Evolutionary conservation across 768 basidiomycete genomes (phyloP).

Genomic region (Dacryopinax primogenitus): DNA sequence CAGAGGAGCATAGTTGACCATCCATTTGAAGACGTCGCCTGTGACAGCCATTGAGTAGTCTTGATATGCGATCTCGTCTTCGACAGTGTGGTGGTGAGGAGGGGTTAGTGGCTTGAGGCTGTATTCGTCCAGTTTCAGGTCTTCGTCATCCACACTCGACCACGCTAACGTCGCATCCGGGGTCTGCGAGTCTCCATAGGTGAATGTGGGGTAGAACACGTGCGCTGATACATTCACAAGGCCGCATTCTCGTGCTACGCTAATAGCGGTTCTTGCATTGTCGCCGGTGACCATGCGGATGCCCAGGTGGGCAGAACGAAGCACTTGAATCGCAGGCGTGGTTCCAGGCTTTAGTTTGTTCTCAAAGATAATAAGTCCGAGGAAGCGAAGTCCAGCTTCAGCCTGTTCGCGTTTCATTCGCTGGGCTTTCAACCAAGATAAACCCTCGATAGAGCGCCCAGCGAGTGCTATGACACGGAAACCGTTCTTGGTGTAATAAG

Average conservation of each 20-base stretch:
- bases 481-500: conserved; percentile 92
- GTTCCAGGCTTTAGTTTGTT: conserved; percentile 94
- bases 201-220: conserved; percentile 73
- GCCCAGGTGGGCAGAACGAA: conserved; percentile 79
- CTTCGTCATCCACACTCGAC: conserved; percentile 80
- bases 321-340: conserved; percentile 72
- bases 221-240: conserved; percentile 79
- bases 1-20: conserved; percentile 84
- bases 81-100: conserved; percentile 52
- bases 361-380: conserved; percentile 94
- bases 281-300: conserved; percentile 99
- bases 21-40: conserved; percentile 96
- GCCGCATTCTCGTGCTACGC: conserved; percentile 87
- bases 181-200: conserved; percentile 39
- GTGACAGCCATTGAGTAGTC: conserved; percentile 88
- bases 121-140: conserved; percentile 76
- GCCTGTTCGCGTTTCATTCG: conserved; percentile 94
- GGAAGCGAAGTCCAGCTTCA: conserved; percentile 76
- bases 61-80: conserved; percentile 57
- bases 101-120: conserved; percentile 69
- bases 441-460: conserved; percentile 82
- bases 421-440: conserved; percentile 96
- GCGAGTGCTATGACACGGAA: conserved; percentile 97
- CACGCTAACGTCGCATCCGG: conserved; percentile 59
- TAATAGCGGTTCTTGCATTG: conserved; percentile 90